These are phyloP conservation scores for Xylariales sp. DNA, from an alignment of 2,329 filamentous ascomycete genomes.

Conservation along the genomic window DNA sequence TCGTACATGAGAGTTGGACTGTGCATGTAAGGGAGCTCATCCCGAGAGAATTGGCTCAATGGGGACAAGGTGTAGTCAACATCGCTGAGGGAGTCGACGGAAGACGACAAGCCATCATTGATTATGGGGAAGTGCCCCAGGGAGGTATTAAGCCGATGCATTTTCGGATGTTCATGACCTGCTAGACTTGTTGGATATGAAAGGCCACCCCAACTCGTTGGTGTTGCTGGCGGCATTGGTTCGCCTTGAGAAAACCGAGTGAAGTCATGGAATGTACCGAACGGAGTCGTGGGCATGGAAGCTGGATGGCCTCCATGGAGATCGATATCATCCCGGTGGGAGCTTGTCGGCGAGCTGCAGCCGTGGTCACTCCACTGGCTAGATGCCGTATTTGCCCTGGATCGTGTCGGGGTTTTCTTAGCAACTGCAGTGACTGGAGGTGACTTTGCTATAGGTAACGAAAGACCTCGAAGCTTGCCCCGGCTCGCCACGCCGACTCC, in stretches of 20 bases:
- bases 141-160: conserved; percentile 34
- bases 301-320: conserved; percentile 30
- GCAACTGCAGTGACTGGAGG: conserved; percentile 46
- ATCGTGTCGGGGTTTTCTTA: conserved; percentile 44
- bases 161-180: conserved; percentile 34
- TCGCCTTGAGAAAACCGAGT: conserved; percentile 47
- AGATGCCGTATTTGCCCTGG: conserved; percentile 40
- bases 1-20: conserved; percentile 56
- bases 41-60: conserved; percentile 49
- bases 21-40: conserved; percentile 52
- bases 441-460: conserved; percentile 63
- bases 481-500: conserved; percentile 92
- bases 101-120: conserved; percentile 36
- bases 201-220: conserved; percentile 42
- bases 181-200: conserved; percentile 40
- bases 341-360: conserved; percentile 28
- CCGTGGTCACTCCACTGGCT: conserved; percentile 36
- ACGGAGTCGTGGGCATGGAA: conserved; percentile 36
- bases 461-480: conserved; percentile 87
- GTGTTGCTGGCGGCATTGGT: conserved; percentile 33
- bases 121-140: conserved; percentile 10
- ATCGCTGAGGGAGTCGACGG: conserved; percentile 57
- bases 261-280: conserved; percentile 41
- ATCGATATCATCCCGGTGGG: conserved; percentile 32
- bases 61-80: conserved; percentile 53